Conservation (phyloP, 2,329 filamentous ascomycete species). For the Ciborinia camelliae region DNA sequence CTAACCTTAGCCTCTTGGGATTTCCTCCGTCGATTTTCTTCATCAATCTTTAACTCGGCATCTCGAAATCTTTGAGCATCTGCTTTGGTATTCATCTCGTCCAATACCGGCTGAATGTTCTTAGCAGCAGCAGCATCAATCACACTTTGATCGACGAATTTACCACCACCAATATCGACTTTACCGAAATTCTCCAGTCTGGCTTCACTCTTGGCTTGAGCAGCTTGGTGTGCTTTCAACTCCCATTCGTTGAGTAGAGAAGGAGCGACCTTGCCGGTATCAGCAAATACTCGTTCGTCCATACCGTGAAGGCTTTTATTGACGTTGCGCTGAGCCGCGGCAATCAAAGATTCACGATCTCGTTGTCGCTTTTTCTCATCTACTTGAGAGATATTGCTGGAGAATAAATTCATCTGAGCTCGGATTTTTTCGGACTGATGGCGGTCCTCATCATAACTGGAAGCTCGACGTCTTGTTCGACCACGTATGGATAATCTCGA, state of each 20-base stretch:
- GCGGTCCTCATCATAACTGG: conserved; percentile 61
- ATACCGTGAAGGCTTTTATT: conserved; percentile 72
- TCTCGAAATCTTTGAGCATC: conserved; percentile 68
- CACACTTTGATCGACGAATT: conserved; percentile 72
- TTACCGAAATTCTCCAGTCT: conserved; percentile 57
- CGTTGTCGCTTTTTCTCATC: conserved; percentile 70
- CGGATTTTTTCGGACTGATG: conserved; percentile 69
- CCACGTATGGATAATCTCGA: conserved; percentile 52
- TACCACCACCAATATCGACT: conserved; percentile 74
- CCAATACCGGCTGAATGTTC: conserved; percentile 75
- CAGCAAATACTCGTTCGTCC: conserved; percentile 73
- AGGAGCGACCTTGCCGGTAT: conserved; percentile 71
- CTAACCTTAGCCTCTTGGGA: conserved; percentile 54
- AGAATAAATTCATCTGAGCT: conserved; percentile 75
- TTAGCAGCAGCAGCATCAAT: conserved; percentile 75
- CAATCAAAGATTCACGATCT: conserved; percentile 73
- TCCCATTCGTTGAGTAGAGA: conserved; percentile 75
- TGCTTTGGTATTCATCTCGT: conserved; percentile 79
- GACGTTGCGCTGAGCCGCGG: conserved; percentile 83
- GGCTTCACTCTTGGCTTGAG: conserved; percentile 60
- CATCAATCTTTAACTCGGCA: conserved; percentile 58
- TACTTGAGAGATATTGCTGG: conserved; percentile 61
- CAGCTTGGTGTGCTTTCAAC: conserved; percentile 66
- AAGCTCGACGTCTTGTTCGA: conserved; percentile 60
- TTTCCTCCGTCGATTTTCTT: conserved; percentile 61